phyloP scores from a whole-genome alignment of 1,284 basidiomycete genomes.

The Pulveroboletus sp. region DNA sequence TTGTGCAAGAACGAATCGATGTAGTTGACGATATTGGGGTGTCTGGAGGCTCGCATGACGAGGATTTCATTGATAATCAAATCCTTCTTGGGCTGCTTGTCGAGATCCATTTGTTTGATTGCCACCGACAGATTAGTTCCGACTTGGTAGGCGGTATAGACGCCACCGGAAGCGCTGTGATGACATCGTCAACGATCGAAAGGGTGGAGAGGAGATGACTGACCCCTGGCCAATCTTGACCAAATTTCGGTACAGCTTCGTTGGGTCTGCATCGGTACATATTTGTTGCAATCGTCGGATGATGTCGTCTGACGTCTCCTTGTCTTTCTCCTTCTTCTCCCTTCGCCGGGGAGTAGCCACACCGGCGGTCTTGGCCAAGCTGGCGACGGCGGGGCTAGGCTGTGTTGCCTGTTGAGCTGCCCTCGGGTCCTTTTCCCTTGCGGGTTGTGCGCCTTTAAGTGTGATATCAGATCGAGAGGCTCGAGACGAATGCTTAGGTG shows the following conservation, averaged over 20 bases:
- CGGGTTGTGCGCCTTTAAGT: slow-evolving; percentile 37
- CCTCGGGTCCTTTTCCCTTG: slow-evolving; percentile 36
- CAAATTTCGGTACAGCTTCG: slow-evolving; percentile 86
- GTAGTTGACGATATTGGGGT: slow-evolving; percentile 99
- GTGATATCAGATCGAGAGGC: slow-evolving; percentile 54
- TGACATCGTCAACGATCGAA: slow-evolving; percentile 1
- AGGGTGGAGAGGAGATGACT: slow-evolving; percentile 28
- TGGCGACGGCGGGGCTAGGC: slow-evolving; percentile 43
- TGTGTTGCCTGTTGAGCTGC: slow-evolving; percentile 38
- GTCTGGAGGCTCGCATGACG: slow-evolving; percentile 94
- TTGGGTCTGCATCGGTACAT: slow-evolving; percentile 97
- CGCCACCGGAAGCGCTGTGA: slow-evolving; percentile 88
- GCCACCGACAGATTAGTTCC: slow-evolving; percentile 92
- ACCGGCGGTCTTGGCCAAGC: slow-evolving; percentile 61
- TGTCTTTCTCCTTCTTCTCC: slow-evolving; percentile 81
- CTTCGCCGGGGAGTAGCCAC: slow-evolving; percentile 77
- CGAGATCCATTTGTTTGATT: slow-evolving; percentile 99
- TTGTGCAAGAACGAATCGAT: slow-evolving; percentile 97
- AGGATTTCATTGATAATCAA: slow-evolving; percentile 99
- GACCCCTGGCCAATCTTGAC: slow-evolving; percentile 98
- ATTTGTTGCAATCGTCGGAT: slow-evolving; percentile 89
- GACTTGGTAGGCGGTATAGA: slow-evolving; percentile 97
- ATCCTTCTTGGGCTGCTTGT: slow-evolving; percentile 99
- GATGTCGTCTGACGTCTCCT: slow-evolving; percentile 86
- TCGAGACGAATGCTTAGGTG: slow-evolving; percentile 47